Percentiles rank a stretch among this genome's conserved stretches.
Conservation (phyloP, 202 grass and related monocot species). For the Musa balbisiana region DNA sequence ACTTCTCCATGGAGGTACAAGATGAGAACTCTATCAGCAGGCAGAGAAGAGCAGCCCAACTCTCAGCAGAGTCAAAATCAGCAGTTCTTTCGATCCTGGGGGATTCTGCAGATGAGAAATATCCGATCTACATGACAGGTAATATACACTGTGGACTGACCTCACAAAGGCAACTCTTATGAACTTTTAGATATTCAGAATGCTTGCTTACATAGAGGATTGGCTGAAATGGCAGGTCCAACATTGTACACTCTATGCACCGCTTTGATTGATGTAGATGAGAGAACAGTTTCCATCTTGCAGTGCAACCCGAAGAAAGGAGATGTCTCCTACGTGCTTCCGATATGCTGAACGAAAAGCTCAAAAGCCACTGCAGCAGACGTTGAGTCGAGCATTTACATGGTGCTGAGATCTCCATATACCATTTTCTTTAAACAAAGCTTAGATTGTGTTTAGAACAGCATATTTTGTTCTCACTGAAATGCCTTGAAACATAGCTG, state of each 20-base stretch:
- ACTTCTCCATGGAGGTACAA: constrained; percentile 34
- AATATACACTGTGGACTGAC: not conserved
- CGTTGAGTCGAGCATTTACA: not conserved
- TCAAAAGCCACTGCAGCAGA: not conserved
- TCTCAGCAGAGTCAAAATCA: constrained; percentile 43
- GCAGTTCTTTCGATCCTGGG: constrained; percentile 42
- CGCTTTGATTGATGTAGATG: constrained; percentile 54
- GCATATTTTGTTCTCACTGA: no score
- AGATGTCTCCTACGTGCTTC: constrained; percentile 31
- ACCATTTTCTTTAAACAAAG: not conserved
- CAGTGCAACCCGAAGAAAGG: constrained; percentile 46
- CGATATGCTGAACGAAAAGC: constrained; percentile 15
- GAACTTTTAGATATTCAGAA: not conserved
- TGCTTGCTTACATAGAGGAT: not conserved
- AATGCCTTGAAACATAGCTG: no score
- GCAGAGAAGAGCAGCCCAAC: constrained; percentile 41
- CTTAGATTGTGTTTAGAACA: no score
- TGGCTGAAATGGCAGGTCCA: constrained; percentile 36
- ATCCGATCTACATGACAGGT: constrained; percentile 76
- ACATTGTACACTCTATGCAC: constrained; percentile 58
- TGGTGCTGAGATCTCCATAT: not conserved
- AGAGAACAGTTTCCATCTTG: constrained; percentile 50
- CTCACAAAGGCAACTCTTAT: not conserved
- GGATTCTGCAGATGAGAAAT: constrained; percentile 57
- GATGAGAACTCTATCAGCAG: constrained; percentile 77